Evolutionary conservation across 1,139 yeast species (phyloP), one percentile per base, ranked within the genome.

Genomic region (Waltiozyma sp.): DNA sequence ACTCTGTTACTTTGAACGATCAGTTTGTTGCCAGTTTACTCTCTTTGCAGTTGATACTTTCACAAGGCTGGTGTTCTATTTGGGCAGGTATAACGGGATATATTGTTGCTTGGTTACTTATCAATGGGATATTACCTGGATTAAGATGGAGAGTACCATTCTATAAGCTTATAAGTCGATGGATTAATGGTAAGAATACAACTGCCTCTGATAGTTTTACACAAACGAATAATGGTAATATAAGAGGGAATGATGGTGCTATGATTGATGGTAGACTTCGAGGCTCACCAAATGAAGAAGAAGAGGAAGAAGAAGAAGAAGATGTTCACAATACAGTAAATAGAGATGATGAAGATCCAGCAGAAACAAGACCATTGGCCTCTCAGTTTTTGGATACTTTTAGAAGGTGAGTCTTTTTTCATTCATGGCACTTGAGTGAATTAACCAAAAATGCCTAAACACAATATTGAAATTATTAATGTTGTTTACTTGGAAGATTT

Each of bases 61-160:
- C 75, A 49, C 78, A 78, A 53, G 85, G 81, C 0, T 58, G 69
- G 41, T 59, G 61, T 40, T 71, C 81, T 31, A 50, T 76, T 1
- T 50, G 77, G 1, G 75, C 79, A 8, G 70, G 80, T 11, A 40
- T 70, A 2, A 57, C 74, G 11, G 93, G 93, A 0, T 68, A 81
- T 56, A 46, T 72, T 2, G 57, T 81, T n/a, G 88, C 89, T 4
- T 70, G 69, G 41, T 59, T 80, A 38, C 65, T 78, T 45, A 62
- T 66, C 15, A 65, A 70, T 46, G 81, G 77, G 33, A 59, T 82
- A 10, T 59, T 83, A 16, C 86, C 87, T 4, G 84, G 85, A 1
- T 67, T 75, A 45, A 66, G 66, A 42, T 60, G 71, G 57, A 74
- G 83, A 65, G 52, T 75, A n/a, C 64, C 77, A 21, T 70, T 76